Evolutionary conservation across 495 filamentous ascomycete species (phyloP).

Genomic region (Penicillium atrosanguineum): DNA sequence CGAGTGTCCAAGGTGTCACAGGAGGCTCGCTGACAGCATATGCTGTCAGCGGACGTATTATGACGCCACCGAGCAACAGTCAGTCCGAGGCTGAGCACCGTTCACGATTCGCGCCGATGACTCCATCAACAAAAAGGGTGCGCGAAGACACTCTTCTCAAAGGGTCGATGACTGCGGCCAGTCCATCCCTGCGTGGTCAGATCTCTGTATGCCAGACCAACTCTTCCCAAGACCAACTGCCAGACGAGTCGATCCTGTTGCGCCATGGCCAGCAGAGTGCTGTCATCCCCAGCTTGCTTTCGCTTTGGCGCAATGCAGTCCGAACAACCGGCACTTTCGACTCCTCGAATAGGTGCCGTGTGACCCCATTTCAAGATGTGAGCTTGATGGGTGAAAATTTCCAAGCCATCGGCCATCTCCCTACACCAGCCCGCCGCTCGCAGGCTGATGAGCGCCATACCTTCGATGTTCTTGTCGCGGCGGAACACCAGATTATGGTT

Average conservation of each 20-base stretch:
- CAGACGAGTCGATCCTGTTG: conserved; percentile 65
- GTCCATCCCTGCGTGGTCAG: conserved; percentile 53
- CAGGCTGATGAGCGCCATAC: conserved; percentile 42
- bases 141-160: conserved; percentile 56
- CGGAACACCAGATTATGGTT: conserved; percentile 62
- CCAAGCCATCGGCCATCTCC: conserved; percentile 56
- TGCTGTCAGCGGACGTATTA: conserved; percentile 65
- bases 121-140: conserved; percentile 70
- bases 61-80: conserved; percentile 34
- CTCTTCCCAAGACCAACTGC: conserved; percentile 44
- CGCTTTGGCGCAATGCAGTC: conserved; percentile 65
- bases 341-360: conserved; percentile 44
- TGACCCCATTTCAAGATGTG: conserved; percentile 47
- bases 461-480: conserved; percentile 60
- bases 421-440: conserved; percentile 30
- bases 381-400: conserved; percentile 65
- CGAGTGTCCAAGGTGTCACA: conserved; percentile 54
- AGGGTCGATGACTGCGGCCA: conserved; percentile 32
- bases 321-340: conserved; percentile 57
- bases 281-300: conserved; percentile 61
- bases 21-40: conserved; percentile 66
- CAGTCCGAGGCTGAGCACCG: conserved; percentile 38
- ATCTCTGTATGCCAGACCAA: conserved; percentile 57
- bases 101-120: conserved; percentile 75
- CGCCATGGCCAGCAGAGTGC: conserved; percentile 63